Conservation (phyloP, 805 yeast species). For the Saccharomycopsis oosterbeekiorum region DNA sequence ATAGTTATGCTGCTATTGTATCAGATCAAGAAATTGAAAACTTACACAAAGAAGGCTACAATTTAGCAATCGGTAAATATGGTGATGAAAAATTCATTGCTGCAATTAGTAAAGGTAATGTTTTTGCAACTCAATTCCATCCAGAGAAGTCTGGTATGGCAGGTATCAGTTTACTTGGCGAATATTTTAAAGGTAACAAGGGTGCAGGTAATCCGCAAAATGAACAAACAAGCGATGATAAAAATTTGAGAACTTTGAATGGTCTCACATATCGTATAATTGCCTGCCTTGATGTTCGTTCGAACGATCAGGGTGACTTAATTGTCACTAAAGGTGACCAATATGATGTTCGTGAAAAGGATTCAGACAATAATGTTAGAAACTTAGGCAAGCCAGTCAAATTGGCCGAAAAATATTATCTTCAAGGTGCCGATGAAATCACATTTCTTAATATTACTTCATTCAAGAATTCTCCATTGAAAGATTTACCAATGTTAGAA, state of each 20-base stretch:
- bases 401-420: slow-evolving; percentile 79
- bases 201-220: slow-evolving; percentile 19
- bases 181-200: slow-evolving; percentile 44
- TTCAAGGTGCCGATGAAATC: slow-evolving; percentile 95
- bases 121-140: slow-evolving; percentile 95
- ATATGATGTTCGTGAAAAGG: slow-evolving; percentile 86
- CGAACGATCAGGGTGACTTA: slow-evolving; percentile 88
- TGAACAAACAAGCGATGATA: slow-evolving; percentile 24
- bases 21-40: slow-evolving; percentile 28
- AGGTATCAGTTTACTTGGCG: slow-evolving; percentile 66
- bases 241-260: slow-evolving; percentile 22
- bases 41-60: slow-evolving; percentile 27
- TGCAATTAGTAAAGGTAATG: slow-evolving; percentile 63
- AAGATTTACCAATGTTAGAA: slow-evolving; percentile 92
- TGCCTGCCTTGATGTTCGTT: slow-evolving; percentile 95
- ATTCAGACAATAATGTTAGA: slow-evolving; percentile 47
- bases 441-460: slow-evolving; percentile 94
- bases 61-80: slow-evolving; percentile 57
- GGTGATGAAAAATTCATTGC: slow-evolving; percentile 70
- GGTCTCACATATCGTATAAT: slow-evolving; percentile 87
- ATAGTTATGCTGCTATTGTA: slow-evolving; percentile 80
- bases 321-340: slow-evolving; percentile 99
- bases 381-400: slow-evolving; percentile 96
- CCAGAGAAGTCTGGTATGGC: slow-evolving; percentile 97
- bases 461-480: slow-evolving; percentile 86